Percentiles rank a stretch among this genome's conserved stretches.
Evolutionary conservation across 2,329 filamentous ascomycete species (phyloP).

Genomic region (Paecilomyces sp.): DNA sequence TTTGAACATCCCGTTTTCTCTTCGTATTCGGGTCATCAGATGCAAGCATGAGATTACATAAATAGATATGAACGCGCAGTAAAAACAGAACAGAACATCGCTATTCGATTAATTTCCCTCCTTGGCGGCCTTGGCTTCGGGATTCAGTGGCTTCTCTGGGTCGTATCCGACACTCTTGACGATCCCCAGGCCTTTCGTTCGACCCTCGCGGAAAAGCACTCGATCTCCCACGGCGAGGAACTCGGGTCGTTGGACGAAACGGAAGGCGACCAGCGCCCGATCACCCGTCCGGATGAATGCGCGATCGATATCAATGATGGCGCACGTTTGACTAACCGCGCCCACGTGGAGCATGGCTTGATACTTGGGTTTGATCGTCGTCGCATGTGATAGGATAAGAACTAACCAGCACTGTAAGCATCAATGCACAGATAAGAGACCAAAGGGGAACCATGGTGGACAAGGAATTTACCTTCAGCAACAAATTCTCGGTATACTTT

Average conservation of each 20-base stretch:
- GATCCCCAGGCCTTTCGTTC: conserved; percentile 91
- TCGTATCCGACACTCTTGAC: conserved; percentile 91
- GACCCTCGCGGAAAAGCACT: conserved; percentile 85
- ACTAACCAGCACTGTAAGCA: conserved; percentile 45
- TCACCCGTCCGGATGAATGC: conserved; percentile 91
- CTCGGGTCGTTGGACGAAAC: conserved; percentile 89
- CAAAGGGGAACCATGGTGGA: not conserved
- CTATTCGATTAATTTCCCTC: conserved; percentile 5
- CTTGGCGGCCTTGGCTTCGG: conserved; percentile 22
- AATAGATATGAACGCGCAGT: not conserved
- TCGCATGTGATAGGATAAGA: conserved; percentile 88
- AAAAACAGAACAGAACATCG: not conserved
- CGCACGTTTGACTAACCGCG: conserved; percentile 88
- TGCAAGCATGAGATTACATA: not conserved
- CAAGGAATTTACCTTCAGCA: conserved; percentile 57
- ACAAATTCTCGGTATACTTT: conserved; percentile 72
- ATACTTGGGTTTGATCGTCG: conserved; percentile 93
- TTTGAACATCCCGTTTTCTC: not conserved
- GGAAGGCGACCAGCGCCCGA: conserved; percentile 87
- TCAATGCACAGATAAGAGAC: not conserved
- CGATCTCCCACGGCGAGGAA: conserved; percentile 84
- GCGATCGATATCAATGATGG: conserved; percentile 96
- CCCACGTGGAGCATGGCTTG: conserved; percentile 98
- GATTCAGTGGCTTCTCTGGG: conserved; percentile 45
- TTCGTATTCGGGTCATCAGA: not conserved